Evolutionary conservation across 2,329 filamentous ascomycete genomes (phyloP).

Genomic region (Sporothrix variecibatus): DNA sequence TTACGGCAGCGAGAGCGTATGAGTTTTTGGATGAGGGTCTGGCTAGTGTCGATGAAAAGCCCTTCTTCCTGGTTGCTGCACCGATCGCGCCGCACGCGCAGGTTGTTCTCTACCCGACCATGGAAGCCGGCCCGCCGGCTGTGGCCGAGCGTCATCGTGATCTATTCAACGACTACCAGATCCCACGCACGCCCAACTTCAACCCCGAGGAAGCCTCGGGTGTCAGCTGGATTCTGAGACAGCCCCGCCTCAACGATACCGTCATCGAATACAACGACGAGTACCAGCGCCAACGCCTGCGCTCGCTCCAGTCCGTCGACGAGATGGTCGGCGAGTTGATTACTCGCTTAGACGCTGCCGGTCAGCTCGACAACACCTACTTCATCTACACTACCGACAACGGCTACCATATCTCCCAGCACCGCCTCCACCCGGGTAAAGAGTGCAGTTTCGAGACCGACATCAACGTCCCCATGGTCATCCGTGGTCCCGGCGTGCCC

Average conservation of each 20-base stretch:
- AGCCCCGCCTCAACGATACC: constrained; percentile 45
- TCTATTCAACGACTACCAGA: constrained; percentile 59
- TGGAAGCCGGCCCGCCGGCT: constrained; percentile 37
- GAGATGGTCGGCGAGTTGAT: constrained; percentile 54
- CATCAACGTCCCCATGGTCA: constrained; percentile 59
- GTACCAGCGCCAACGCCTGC: constrained; percentile 53
- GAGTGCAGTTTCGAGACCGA: too few species aligned
- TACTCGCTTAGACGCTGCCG: constrained; percentile 46
- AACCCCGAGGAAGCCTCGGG: constrained; percentile 58
- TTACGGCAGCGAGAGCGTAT: constrained; percentile 2
- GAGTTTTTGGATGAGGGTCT: constrained; percentile 57
- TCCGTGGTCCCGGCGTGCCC: constrained; percentile 60
- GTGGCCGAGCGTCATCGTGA: constrained; percentile 61
- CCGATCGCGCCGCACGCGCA: constrained; percentile 68
- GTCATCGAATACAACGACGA: constrained; percentile 52
- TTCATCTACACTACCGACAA: constrained; percentile 61
- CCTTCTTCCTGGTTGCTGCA: constrained; percentile 68
- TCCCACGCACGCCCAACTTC: constrained; percentile 65
- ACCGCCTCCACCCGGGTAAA: constrained; percentile 59
- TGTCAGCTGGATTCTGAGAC: constrained; percentile 49
- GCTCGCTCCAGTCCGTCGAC: constrained; percentile 55
- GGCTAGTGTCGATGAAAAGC: constrained; percentile 45
- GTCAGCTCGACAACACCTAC: constrained; percentile 62
- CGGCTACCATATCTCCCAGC: constrained; percentile 58
- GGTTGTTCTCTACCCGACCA: constrained; percentile 37